A percentile compares a stretch with the other conserved stretches of the same genome.
Conservation (phyloP, 441 rosid species). For the Caryocar brasiliense region DNA sequence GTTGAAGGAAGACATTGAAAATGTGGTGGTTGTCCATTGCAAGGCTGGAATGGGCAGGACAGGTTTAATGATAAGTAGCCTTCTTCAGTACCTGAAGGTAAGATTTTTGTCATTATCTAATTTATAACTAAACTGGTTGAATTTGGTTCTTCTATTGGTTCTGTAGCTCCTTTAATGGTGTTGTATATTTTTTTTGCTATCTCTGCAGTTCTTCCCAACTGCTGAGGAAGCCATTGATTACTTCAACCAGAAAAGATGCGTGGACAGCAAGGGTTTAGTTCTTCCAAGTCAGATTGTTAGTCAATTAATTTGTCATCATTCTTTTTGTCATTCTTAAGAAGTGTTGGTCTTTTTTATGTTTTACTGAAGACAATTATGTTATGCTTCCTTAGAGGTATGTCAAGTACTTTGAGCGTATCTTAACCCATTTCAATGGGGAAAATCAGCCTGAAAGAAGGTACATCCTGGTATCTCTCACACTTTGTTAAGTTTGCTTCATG, state of each 20-base stretch:
- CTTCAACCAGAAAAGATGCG: conserved; percentile 81
- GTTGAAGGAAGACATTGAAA: conserved; percentile 79
- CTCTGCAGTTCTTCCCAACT: conserved; percentile 63
- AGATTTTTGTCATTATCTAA: background rate
- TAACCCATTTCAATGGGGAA: conserved; percentile 46
- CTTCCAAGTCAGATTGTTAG: conserved; percentile 90
- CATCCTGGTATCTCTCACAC: conserved; percentile 5
- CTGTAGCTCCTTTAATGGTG: conserved; percentile 1
- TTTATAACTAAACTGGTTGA: background rate
- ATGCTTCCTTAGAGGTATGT: conserved; percentile 51
- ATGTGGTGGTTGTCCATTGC: conserved; percentile 84
- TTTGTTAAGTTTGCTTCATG: background rate
- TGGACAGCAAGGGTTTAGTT: conserved; percentile 79
- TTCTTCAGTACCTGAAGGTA: conserved; percentile 75
- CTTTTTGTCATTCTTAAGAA: conserved; percentile 11
- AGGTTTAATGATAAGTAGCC: conserved; percentile 79
- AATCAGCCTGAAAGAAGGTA: conserved; percentile 66
- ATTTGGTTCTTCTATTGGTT: background rate
- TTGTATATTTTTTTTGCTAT: conserved; percentile 12
- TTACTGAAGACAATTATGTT: conserved; percentile 2
- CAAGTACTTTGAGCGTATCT: conserved; percentile 50
- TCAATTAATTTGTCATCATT: conserved; percentile 14
- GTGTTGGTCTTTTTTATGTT: background rate
- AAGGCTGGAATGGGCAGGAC: conserved; percentile 91
- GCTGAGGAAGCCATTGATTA: conserved; percentile 60